A percentile compares a stretch with the other conserved stretches of the same genome.
Conservation (phyloP, 805 yeast species). For the Blastobotrys attinorum region DNA sequence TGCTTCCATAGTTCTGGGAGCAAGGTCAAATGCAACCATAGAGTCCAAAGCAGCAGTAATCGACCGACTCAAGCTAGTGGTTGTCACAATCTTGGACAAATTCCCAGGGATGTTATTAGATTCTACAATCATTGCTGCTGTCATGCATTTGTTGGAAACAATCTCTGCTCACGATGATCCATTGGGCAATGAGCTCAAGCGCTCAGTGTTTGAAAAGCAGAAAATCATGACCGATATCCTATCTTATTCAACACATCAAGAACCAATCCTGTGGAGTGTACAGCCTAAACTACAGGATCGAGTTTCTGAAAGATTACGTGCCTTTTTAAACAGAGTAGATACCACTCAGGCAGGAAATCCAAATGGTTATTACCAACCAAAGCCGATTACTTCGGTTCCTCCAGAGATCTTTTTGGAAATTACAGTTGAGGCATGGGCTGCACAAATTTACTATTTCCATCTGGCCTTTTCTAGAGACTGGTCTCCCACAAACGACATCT, state of each 20-base stretch:
- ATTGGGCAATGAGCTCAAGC: conserved; percentile 46
- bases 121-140: conserved; percentile 48
- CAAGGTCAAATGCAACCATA: conserved; percentile 6
- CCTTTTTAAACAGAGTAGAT: conserved; percentile 17
- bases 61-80: conserved; percentile 44
- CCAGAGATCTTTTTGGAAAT: conserved; percentile 46
- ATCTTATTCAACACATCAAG: conserved; percentile 20
- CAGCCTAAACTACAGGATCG: conserved; percentile 16
- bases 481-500: conserved; percentile 75
- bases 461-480: conserved; percentile 56
- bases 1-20: conserved; percentile 22
- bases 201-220: conserved; percentile 45
- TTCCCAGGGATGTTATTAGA: conserved; percentile 68
- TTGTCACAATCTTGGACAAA: conserved; percentile 47
- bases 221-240: conserved; percentile 34
- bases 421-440: conserved; percentile 48
- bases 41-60: conserved; percentile 36
- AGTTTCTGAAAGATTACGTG: conserved; percentile 18
- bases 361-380: neutral
- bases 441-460: conserved; percentile 60
- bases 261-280: conserved; percentile 18
- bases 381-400: conserved; percentile 16
- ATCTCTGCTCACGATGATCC: conserved; percentile 42
- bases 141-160: conserved; percentile 44
- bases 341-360: neutral